Base-by-base conservation (phyloP, 2,329 filamentous ascomycete genomes). In the Triangularia verruculosa region DNA sequence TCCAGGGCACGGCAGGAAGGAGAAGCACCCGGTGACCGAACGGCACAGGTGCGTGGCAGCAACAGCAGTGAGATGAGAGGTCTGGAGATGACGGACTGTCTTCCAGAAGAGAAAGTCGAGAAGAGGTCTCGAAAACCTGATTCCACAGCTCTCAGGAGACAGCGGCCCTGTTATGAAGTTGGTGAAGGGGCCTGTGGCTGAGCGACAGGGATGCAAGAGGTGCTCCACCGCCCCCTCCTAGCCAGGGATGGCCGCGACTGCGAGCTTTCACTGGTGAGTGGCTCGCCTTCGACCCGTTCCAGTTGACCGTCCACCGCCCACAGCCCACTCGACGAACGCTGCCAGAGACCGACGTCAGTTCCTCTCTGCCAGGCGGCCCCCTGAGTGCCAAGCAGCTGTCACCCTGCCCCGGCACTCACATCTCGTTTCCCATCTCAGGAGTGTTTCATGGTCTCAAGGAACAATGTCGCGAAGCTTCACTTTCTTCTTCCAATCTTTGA, bases 91-190 rank as follows among this genome's bases (percentile, higher is more conserved):
- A 25, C 27, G 55, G 20, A 25, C 27, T 51, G 24, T 53, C 32
- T 53, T 27, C 27, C 51, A 43, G 51, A 54, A 25, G 55, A 63
- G 27, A 61, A 65, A 58, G 43, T 47, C 47, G 51, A 56, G 67
- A 63, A n/a, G 57, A 61, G 43, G 51, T 57, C 52, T 61, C 64
- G 67, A 69, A 70, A 66, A 64, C 61, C 64, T 62, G 67, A 68
- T 70, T 68, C 68, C 67, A 64, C 61, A 64, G 59, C 56, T 58
- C 67, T 69, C 68, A 68, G 68, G 67, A 69, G 66, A 66, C 43
- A 57, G 53, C 27, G 57, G 32, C 57, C 32, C 61, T 54, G 51
- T 69, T 68, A 66, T 66, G 64, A 66, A 66, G 63, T 63, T 62
- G 59, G 67, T 54, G 52, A 64, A 62, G 56, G 39, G 51, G 63